Evolutionary conservation across 140 eudicot genomes (phyloP).

Genomic region (Erigeron philadelphicus): DNA sequence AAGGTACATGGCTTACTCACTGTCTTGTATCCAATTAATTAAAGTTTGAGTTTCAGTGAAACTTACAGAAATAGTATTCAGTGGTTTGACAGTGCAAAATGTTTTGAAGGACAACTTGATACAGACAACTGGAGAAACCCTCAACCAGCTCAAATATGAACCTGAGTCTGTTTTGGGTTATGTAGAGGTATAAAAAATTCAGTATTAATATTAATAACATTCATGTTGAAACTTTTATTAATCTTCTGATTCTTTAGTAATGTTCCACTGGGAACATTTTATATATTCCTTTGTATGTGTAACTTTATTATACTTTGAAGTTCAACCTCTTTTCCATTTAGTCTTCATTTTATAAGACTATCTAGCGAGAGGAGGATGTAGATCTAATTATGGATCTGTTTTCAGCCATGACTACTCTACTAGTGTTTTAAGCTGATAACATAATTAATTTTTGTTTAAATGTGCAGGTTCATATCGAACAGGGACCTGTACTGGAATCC

Average conservation of each 20-base stretch:
- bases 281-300: neutral
- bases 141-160: constrained; percentile 64
- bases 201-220: neutral
- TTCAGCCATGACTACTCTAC: no score
- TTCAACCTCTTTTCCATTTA: constrained; percentile 5
- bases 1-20: constrained; percentile 39
- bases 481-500: constrained; percentile 90
- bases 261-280: neutral
- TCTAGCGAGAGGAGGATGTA: neutral
- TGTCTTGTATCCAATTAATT: constrained; percentile 1
- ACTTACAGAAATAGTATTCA: constrained; percentile 40
- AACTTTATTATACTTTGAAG: neutral
- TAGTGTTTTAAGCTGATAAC: neutral
- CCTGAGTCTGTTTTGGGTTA: constrained; percentile 88
- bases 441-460: neutral
- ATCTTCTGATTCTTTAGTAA: neutral
- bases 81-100: constrained; percentile 84
- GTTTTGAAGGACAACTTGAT: constrained; percentile 60
- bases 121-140: constrained; percentile 56
- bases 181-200: constrained; percentile 58
- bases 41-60: constrained; percentile 7
- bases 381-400: neutral
- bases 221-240: constrained; percentile 4
- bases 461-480: constrained; percentile 90
- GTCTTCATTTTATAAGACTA: constrained; percentile 9